phyloP scores from a whole-genome alignment of 192 early-diverging fungal genomes.

The Coemansia sp. region DNA sequence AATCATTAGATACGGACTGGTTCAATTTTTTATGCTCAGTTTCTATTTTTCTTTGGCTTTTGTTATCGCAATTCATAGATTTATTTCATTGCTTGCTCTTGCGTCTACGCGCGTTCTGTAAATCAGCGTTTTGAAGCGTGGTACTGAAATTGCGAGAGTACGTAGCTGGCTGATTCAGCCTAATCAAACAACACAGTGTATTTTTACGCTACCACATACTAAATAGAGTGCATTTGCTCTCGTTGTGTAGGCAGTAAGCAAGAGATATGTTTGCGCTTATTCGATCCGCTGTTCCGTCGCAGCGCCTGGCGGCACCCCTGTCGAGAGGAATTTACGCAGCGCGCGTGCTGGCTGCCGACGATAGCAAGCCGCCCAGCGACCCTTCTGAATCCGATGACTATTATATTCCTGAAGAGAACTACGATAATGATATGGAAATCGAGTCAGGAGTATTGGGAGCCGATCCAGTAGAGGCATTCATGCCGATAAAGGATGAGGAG shows the following conservation, averaged over 20 bases:
- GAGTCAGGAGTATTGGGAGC: constrained; percentile 12
- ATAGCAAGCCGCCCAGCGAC: background rate
- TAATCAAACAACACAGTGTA: background rate
- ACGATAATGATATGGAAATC: background rate
- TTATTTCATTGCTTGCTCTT: constrained; percentile 1
- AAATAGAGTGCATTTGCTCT: no score
- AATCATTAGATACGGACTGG: background rate
- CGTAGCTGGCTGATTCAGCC: background rate
- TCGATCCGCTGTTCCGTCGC: background rate
- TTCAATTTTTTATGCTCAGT: background rate
- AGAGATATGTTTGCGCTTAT: background rate
- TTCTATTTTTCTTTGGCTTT: background rate
- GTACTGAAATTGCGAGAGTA: background rate
- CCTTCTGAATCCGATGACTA: background rate
- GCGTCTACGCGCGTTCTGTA: background rate
- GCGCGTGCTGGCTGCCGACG: background rate
- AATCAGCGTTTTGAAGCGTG: constrained; percentile 1
- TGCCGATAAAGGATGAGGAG: constrained; percentile 2
- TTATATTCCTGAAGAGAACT: background rate
- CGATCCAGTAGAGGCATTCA: constrained; percentile 16
- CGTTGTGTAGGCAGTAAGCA: no score
- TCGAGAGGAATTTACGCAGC: constrained; percentile 21
- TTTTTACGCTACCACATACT: no score
- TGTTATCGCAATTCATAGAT: constrained; percentile 1
- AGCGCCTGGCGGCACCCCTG: background rate